Evolutionary conservation across 2,329 filamentous ascomycete species (phyloP).

Genomic region (Monilinia aucupariae): DNA sequence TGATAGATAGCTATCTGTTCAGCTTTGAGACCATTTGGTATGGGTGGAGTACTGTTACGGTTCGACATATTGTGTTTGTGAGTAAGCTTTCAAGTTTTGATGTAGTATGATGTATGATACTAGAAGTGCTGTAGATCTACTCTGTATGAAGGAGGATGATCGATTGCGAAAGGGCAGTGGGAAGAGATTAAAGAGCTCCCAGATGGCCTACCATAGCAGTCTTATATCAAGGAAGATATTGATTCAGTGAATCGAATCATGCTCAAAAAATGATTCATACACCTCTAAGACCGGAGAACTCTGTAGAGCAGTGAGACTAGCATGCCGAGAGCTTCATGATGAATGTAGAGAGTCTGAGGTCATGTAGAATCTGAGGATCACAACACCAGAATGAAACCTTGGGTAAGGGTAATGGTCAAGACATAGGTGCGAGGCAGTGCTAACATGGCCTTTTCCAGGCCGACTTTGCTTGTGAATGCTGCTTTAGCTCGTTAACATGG

Average conservation of each 20-base stretch:
- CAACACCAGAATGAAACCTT: neutral
- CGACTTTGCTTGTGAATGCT: neutral
- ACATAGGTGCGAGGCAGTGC: neutral
- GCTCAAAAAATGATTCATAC: neutral
- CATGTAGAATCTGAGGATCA: neutral
- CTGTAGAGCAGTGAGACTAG: neutral
- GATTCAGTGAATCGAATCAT: neutral
- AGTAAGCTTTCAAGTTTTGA: neutral
- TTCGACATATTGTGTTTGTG: neutral
- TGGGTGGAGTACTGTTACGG: neutral
- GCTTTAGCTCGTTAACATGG: neutral
- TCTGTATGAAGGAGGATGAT: neutral
- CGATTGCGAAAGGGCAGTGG: neutral
- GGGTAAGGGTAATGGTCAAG: neutral
- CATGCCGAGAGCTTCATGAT: neutral
- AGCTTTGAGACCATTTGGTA: neutral
- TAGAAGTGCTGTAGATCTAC: neutral
- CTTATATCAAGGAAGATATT: neutral
- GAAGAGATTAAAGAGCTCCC: neutral
- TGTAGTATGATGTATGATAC: neutral
- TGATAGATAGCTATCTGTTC: constrained; percentile 4
- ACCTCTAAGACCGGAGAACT: neutral
- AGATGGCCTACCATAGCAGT: neutral
- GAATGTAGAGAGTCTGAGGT: neutral
- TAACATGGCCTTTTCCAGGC: neutral